phyloP scores from a whole-genome alignment of 129 eudicot genomes.

The Pseudognaphalium luteoalbum region DNA sequence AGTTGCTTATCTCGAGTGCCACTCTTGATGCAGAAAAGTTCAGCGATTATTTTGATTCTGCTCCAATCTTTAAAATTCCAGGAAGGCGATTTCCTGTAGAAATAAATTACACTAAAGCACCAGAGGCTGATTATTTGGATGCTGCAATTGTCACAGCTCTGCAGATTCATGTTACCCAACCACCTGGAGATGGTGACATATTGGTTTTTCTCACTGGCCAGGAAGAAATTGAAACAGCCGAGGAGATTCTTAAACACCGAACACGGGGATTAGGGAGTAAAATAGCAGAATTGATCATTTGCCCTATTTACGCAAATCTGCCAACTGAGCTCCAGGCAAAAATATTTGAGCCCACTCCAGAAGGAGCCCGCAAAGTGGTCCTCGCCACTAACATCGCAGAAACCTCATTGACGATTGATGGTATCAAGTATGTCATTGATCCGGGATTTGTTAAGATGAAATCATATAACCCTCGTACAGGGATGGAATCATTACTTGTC shows the following conservation, averaged over 20 bases:
- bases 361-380: conserved; percentile 94
- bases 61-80: conserved; percentile 93
- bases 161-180: conserved; percentile 84
- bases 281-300: conserved; percentile 87
- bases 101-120: conserved; percentile 89
- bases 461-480: conserved; percentile 94
- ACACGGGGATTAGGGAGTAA: conserved; percentile 87
- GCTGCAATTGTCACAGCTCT: conserved; percentile 93
- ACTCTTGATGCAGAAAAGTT: conserved; percentile 95
- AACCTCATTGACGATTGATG: conserved; percentile 89
- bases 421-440: conserved; percentile 91
- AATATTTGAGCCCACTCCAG: conserved; percentile 93
- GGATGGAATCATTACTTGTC: conserved; percentile 85
- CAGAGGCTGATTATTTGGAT: conserved; percentile 95
- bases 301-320: conserved; percentile 91
- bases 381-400: conserved; percentile 96
- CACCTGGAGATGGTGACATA: conserved; percentile 92
- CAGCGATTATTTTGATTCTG: conserved; percentile 90
- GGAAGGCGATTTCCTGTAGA: conserved; percentile 94
- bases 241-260: conserved; percentile 85
- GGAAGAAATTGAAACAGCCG: conserved; percentile 96
- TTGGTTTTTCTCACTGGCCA: conserved; percentile 83
- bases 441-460: conserved; percentile 93
- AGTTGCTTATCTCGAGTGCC: conserved; percentile 91
- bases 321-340: conserved; percentile 94